These are phyloP conservation scores for Kitagawia praeruptora DNA, from an alignment of 129 eudicot species.

Conservation along the genomic window DNA sequence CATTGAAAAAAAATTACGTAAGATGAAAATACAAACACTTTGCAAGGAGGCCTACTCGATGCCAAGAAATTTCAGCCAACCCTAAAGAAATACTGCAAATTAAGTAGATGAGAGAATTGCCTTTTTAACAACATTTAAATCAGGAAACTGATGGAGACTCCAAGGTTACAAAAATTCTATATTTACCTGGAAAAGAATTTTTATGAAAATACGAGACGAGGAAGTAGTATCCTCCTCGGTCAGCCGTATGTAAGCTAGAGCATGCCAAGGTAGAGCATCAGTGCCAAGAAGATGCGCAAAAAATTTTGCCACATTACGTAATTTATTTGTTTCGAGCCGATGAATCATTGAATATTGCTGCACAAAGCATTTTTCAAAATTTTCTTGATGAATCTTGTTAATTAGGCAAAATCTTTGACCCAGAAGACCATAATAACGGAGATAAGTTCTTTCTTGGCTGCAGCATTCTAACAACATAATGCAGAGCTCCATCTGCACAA, in stretches of 20 bases:
- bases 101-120: not conserved
- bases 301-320: slow-evolving; percentile 87
- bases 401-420: slow-evolving; percentile 98
- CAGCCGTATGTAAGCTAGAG: slow-evolving; percentile 65
- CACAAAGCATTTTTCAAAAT: slow-evolving; percentile 79
- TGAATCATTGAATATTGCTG: slow-evolving; percentile 97
- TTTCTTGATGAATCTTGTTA: slow-evolving; percentile 79
- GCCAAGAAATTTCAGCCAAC: not conserved
- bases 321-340: slow-evolving; percentile 82
- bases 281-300: slow-evolving; percentile 97
- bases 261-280: slow-evolving; percentile 88
- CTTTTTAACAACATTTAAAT: not conserved
- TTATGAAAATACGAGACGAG: slow-evolving; percentile 85
- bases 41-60: not conserved
- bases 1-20: not conserved
- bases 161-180: not conserved
- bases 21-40: not conserved
- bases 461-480: slow-evolving; percentile 92
- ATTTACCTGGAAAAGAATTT: slow-evolving; percentile 89
- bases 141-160: not conserved
- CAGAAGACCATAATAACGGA: slow-evolving; percentile 84
- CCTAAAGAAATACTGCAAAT: not conserved
- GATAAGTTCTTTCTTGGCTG: slow-evolving; percentile 93
- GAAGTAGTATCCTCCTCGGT: slow-evolving; percentile 96
- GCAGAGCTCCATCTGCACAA: slow-evolving; percentile 79